A percentile compares a stretch with the other conserved stretches of the same genome.
Conservation (phyloP, 805 yeast species). For the Candida odintsovae region DNA sequence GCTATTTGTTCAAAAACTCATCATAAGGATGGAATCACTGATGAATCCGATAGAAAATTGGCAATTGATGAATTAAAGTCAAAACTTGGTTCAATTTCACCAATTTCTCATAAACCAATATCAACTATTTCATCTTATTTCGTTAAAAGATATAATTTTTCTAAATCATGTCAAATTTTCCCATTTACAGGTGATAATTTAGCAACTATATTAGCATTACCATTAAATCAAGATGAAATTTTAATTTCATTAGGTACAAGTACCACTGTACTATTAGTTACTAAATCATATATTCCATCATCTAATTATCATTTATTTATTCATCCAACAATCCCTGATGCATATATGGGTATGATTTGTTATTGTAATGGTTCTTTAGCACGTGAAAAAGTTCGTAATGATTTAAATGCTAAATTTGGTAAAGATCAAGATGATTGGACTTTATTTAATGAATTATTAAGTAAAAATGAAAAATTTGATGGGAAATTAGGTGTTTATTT, state of each 20-base stretch:
- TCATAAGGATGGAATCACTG: constrained; percentile 21
- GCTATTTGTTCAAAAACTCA: constrained; percentile 31
- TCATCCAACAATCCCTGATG: constrained; percentile 73
- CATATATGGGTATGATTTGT: constrained; percentile 93
- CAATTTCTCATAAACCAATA: constrained; percentile 41
- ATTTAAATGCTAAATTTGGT: constrained; percentile 42
- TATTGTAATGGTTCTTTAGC: constrained; percentile 90
- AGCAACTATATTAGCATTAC: constrained; percentile 81
- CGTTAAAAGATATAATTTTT: constrained; percentile 58
- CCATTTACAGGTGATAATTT: constrained; percentile 90
- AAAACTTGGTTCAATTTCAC: constrained; percentile 50
- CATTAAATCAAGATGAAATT: constrained; percentile 69
- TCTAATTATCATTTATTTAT: constrained; percentile 79
- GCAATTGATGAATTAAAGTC: constrained; percentile 31
- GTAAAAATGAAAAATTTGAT: constrained; percentile 27
- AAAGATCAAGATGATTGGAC: constrained; percentile 44
- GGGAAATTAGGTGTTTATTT: constrained; percentile 70
- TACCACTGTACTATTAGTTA: constrained; percentile 81
- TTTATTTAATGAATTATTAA: constrained; percentile 51
- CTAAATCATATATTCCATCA: constrained; percentile 72
- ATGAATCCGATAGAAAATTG: not conserved
- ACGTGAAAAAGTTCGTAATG: constrained; percentile 68
- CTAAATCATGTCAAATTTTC: constrained; percentile 48
- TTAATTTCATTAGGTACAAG: constrained; percentile 84
- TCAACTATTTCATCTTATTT: constrained; percentile 59